Evolutionary conservation across 257 asterid genomes (phyloP), one percentile per base, ranked within the genome.

Genomic region (Ocimum tenuiflorum): DNA sequence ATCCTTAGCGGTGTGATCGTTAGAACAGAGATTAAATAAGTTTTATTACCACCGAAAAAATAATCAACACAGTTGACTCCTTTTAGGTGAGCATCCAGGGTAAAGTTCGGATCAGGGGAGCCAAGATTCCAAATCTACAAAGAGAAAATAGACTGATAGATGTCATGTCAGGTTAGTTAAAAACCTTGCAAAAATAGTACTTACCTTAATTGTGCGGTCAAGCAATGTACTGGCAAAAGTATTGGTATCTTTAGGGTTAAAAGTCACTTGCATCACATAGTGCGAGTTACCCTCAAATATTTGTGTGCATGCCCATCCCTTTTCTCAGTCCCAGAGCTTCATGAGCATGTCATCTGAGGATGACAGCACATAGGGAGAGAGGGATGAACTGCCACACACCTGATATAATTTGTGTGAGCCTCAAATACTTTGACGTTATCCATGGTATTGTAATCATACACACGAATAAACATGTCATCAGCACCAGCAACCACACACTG

Each of bases 301-400:
- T 73, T 94, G 99, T 72, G 97, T 90, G 82, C 97, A 89, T 22
- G 71, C 69, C 97, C 97, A 90, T 18, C 97, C 99, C 80, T 90
- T 92, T 73, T 94, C 99, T 97, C 99, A 94, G 80, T 94, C 99
- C 99, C 99, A 94, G 31, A 94, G 96, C 84, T 94, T 94, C 79
- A 94, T 94, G 70, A 94, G 96, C 99, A 94, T 94, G 87, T 89
- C 99, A 73, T 94, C 99, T 15, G 99, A 94, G 54, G 99, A 90
- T 78, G 99, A 94, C 80, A 94, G 63, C 70, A 94, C 96, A 49
- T 86, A 90, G 4, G 99, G 94, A 94, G 95, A 38, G 89, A 90
- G 70, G 99, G 97, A 83, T 94, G 99, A 68, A 88, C 97, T 19
- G 97, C 85, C 74, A 94, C 99, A 78, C 97, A 90, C 80, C 99